Conservation (phyloP, 2,329 filamentous ascomycete species). For the Fusarium oligoseptatum region DNA sequence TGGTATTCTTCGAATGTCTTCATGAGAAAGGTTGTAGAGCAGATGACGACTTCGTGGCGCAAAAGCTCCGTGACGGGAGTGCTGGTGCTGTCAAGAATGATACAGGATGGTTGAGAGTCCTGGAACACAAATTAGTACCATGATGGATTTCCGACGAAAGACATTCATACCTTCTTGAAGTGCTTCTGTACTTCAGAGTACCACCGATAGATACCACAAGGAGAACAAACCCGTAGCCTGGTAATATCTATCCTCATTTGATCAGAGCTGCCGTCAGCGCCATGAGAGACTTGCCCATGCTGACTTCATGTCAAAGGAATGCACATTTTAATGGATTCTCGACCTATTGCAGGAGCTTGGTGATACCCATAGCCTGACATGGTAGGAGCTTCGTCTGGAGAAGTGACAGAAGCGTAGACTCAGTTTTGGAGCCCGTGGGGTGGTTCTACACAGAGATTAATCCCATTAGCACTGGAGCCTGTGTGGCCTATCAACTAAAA, state of each 20-base stretch:
- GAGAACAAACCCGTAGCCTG: not conserved
- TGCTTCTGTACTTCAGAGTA: not conserved
- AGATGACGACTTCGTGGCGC: not conserved
- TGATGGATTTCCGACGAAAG: not conserved
- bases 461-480: not conserved
- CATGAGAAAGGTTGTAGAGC: not conserved
- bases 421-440: not conserved
- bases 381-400: not conserved
- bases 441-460: not conserved
- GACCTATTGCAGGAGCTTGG: not conserved
- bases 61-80: no score
- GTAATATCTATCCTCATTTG: not conserved
- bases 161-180: not conserved
- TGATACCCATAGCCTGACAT: not conserved
- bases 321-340: not conserved
- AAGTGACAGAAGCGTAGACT: not conserved
- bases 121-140: not conserved
- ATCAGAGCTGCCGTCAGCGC: not conserved
- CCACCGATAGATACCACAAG: not conserved
- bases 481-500: not conserved
- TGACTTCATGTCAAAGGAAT: not conserved
- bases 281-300: not conserved
- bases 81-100: not conserved
- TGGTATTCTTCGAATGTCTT: not conserved
- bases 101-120: not conserved